phyloP scores from a whole-genome alignment of 78 protist genomes.

The Dictyostelium citrinum region DNA sequence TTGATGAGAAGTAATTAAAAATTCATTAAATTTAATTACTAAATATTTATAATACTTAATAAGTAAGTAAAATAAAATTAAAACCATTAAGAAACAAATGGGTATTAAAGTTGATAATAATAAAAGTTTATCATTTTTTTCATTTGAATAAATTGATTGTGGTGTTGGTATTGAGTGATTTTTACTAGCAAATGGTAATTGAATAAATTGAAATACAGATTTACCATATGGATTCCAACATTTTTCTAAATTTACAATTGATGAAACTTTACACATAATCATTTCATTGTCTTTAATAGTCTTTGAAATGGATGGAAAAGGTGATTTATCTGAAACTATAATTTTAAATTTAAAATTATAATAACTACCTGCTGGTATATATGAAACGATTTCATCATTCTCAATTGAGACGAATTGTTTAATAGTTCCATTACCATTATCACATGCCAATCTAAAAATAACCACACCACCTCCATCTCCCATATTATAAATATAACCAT shows the following conservation, averaged over 20 bases:
- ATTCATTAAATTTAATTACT: neutral
- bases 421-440: neutral
- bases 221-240: constrained; percentile 26
- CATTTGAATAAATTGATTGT: neutral
- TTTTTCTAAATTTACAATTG: neutral
- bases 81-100: neutral
- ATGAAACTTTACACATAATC: neutral
- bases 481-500: neutral
- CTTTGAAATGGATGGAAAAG: neutral
- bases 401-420: neutral
- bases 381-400: neutral
- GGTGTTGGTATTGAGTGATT: neutral
- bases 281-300: neutral
- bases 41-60: neutral
- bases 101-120: neutral
- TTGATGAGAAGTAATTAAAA: neutral
- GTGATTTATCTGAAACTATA: neutral
- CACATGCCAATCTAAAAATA: neutral
- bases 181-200: neutral
- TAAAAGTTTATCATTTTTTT: neutral
- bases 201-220: neutral
- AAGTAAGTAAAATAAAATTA: neutral
- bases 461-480: neutral
- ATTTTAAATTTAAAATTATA: neutral
- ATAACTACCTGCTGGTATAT: neutral